Base-by-base conservation (phyloP, 768 basidiomycete genomes). In the Leccinum incarnatum region DNA sequence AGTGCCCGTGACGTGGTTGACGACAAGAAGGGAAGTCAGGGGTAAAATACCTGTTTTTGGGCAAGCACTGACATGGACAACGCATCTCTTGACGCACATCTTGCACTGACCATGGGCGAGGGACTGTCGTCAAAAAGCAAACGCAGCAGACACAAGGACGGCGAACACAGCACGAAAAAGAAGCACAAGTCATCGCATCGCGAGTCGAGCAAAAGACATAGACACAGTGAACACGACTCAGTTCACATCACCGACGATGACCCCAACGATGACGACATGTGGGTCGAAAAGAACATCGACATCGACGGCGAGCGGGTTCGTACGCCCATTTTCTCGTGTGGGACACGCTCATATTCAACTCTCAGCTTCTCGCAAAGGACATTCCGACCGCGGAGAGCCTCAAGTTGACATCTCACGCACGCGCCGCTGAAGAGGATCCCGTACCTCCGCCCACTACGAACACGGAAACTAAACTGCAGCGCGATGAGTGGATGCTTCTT, bases 401-500 rank as follows among this genome's bases (percentile, higher is more conserved):
- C 59, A 81, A 84, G 53, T 65, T 94, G 48, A 87, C 77, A 4
- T 89, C 90, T 1, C 77, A 83, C 46, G 84, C 87, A 30, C 71
- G 77, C 49, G 67, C 75, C 47, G 68, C 74, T n/a, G 71, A 78
- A 21, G 74, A 77, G 25, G 77, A 80, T 47, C 77, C 82, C 0
- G 62, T 75, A 2, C 76, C 83, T n/a, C 86, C 87, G 1, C 75
- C 75, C 9, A 67, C 71, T n/a, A 61, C 74, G 5, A 62, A 65
- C 5, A 77, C 85, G 5, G 83, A 84, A 61, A 76, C 83, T 0
- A 74, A 74, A 27, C 64, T 88, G 14, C 77, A 84, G 66, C 82
- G 93, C 19, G 93, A 95, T 61, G 87, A 92, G 37, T 98, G 95
- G 95, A 96, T 97, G 94, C 74, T 95, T 30, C 59, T 72, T n/a